Evolutionary conservation across 2,329 filamentous ascomycete genomes (phyloP).

Genomic region (Aspergillus glaucus): DNA sequence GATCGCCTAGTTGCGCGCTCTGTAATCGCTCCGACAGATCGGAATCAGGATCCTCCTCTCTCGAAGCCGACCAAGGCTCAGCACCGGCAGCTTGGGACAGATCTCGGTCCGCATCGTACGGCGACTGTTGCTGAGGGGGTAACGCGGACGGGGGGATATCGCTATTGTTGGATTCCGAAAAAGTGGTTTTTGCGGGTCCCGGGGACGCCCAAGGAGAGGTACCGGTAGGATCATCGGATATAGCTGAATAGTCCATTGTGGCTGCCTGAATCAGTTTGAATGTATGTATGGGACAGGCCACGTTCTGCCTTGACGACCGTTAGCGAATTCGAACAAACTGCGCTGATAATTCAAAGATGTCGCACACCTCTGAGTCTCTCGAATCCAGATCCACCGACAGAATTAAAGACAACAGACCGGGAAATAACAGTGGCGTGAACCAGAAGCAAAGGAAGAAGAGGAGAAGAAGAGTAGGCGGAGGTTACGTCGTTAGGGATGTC

Average conservation of each 20-base stretch:
- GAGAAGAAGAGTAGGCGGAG: not conserved
- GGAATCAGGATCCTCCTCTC: conserved; percentile 31
- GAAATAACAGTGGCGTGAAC: not conserved
- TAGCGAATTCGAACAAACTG: conserved; percentile 1
- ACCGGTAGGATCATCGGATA: conserved; percentile 53
- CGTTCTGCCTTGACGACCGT: conserved; percentile 11
- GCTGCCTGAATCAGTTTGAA: conserved; percentile 10
- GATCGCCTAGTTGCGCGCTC: conserved; percentile 33
- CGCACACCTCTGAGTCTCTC: conserved; percentile 13
- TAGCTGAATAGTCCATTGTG: conserved; percentile 60
- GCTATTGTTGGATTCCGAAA: conserved; percentile 26
- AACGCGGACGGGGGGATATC: conserved; percentile 39
- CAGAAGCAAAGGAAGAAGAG: conserved; percentile 1
- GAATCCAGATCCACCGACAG: not conserved
- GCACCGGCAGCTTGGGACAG: conserved; percentile 3
- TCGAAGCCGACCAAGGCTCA: conserved; percentile 1
- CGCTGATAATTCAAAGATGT: not conserved
- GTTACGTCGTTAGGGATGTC: conserved; percentile 14
- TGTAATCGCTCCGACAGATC: conserved; percentile 40
- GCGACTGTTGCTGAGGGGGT: conserved; percentile 31
- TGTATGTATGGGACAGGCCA: conserved; percentile 9
- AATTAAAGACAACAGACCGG: not conserved
- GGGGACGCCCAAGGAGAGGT: conserved; percentile 60
- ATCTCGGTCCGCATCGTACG: conserved; percentile 18
- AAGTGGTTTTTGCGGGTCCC: conserved; percentile 42